These are phyloP conservation scores for Chytridiales sp. DNA, from an alignment of 371 early-diverging fungal species.

Conservation along the genomic window DNA sequence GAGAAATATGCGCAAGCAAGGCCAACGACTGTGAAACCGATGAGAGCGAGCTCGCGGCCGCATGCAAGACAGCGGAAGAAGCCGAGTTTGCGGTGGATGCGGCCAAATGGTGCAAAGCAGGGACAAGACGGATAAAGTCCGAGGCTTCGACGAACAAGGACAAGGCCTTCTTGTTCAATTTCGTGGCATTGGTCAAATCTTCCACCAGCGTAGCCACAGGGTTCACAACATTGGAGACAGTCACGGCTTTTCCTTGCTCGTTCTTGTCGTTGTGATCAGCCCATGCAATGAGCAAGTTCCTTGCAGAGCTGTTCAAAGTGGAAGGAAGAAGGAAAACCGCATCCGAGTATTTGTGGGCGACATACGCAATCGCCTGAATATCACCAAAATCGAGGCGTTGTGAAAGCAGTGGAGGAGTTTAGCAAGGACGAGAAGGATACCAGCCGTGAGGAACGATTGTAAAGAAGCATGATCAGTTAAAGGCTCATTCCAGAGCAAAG, in stretches of 20 bases:
- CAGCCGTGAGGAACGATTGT: too few relatives aligned
- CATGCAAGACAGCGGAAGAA: constrained; percentile 59
- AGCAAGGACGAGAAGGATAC: too few relatives aligned
- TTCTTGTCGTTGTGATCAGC: constrained; percentile 17
- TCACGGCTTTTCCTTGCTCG: not conserved
- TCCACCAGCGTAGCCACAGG: constrained; percentile 1
- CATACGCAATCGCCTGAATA: constrained; percentile 3
- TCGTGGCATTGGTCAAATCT: constrained; percentile 12
- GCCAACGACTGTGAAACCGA: too few relatives aligned
- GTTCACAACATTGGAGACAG: constrained; percentile 6
- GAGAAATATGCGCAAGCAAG: not conserved
- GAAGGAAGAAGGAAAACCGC: constrained; percentile 8
- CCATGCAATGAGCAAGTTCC: constrained; percentile 25
- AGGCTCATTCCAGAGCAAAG: too few relatives aligned
- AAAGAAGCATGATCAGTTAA: too few relatives aligned
- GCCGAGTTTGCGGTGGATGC: constrained; percentile 25
- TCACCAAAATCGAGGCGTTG: constrained; percentile 3
- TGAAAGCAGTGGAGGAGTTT: constrained; percentile 2
- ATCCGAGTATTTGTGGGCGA: constrained; percentile 22
- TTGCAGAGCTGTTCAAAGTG: not conserved
- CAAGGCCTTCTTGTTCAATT: constrained; percentile 3
- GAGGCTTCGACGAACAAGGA: constrained; percentile 46
- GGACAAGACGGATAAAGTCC: constrained; percentile 61
- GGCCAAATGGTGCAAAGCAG: constrained; percentile 63
- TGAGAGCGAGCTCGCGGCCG: constrained; percentile 37